Percentiles rank a stretch among this genome's conserved stretches.
Evolutionary conservation across 805 yeast species (phyloP).

Genomic region (Aciculoconidium aculeatum): DNA sequence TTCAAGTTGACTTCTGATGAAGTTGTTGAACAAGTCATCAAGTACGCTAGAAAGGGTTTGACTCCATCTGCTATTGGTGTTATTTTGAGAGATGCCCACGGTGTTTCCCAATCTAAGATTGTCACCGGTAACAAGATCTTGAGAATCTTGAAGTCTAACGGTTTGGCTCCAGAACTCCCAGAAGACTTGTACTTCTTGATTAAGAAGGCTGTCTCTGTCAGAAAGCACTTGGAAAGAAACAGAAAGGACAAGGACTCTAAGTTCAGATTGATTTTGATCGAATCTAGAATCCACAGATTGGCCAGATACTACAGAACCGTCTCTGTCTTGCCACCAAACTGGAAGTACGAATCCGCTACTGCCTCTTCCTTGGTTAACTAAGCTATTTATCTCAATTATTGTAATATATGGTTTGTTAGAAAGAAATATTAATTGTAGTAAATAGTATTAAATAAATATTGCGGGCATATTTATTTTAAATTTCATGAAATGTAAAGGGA

Average conservation of each 20-base stretch:
- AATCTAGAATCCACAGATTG: constrained; percentile 99
- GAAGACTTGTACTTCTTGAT: constrained; percentile 99
- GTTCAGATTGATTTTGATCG: constrained; percentile 99
- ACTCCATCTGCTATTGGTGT: constrained; percentile 99
- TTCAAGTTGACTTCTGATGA: constrained; percentile 94
- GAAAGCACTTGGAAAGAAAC: constrained; percentile 99
- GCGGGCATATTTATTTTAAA: no score
- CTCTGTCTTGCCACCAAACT: constrained; percentile 98
- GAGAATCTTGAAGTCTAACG: constrained; percentile 98
- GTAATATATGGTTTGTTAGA: no score
- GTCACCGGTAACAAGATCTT: constrained; percentile 99
- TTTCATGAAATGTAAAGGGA: no score
- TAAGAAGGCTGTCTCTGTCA: constrained; percentile 99
- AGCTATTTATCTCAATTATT: constrained; percentile 24
- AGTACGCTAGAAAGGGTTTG: constrained; percentile 99
- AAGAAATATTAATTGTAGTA: no score
- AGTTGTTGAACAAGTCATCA: constrained; percentile 96
- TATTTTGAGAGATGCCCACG: constrained; percentile 98
- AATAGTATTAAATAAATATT: no score
- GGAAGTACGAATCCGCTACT: constrained; percentile 99
- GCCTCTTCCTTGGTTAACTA: constrained; percentile 99
- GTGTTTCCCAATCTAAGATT: constrained; percentile 95
- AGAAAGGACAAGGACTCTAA: constrained; percentile 99
- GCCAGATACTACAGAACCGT: constrained; percentile 99
- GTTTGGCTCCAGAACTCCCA: constrained; percentile 99